Percentiles rank a stretch among this genome's conserved stretches.
phyloP scores from a whole-genome alignment of 2,329 filamentous ascomycete genomes.

The Pseudogymnoascus sp. region DNA sequence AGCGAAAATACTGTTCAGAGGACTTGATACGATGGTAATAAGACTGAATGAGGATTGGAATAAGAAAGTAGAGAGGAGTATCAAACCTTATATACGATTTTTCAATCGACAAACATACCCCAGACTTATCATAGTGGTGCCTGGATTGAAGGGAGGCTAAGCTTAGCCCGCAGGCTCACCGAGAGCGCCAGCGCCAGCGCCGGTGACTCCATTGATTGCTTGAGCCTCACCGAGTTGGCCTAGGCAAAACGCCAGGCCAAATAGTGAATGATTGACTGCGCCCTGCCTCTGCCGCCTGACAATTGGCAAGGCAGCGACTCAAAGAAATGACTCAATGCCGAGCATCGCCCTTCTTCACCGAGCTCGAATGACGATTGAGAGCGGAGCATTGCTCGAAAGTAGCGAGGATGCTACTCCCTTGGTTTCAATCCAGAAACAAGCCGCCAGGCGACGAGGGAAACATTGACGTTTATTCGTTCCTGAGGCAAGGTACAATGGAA shows the following conservation, averaged over 20 bases:
- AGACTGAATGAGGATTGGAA: not conserved
- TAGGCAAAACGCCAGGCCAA: slow-evolving; percentile 4
- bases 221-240: not conserved
- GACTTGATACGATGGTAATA: not conserved
- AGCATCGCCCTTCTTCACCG: not conserved
- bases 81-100: not conserved
- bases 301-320: slow-evolving; percentile 4
- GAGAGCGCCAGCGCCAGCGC: not conserved
- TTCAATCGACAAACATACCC: not conserved
- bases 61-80: not conserved
- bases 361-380: not conserved
- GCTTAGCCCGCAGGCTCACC: not conserved
- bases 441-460: slow-evolving; percentile 1
- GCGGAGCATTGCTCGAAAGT: not conserved
- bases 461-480: slow-evolving; percentile 6
- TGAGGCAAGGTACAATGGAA: slow-evolving; percentile 5
- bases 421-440: slow-evolving; percentile 6
- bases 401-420: slow-evolving; percentile 4
- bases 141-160: slow-evolving; percentile 5
- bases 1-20: not conserved
- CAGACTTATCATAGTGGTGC: not conserved
- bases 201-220: slow-evolving; percentile 4
- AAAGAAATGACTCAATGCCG: slow-evolving; percentile 7
- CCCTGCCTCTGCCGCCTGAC: not conserved
- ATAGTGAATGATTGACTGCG: not conserved